phyloP scores from a whole-genome alignment of 257 asterid species.

The Solanum phureja region DNA sequence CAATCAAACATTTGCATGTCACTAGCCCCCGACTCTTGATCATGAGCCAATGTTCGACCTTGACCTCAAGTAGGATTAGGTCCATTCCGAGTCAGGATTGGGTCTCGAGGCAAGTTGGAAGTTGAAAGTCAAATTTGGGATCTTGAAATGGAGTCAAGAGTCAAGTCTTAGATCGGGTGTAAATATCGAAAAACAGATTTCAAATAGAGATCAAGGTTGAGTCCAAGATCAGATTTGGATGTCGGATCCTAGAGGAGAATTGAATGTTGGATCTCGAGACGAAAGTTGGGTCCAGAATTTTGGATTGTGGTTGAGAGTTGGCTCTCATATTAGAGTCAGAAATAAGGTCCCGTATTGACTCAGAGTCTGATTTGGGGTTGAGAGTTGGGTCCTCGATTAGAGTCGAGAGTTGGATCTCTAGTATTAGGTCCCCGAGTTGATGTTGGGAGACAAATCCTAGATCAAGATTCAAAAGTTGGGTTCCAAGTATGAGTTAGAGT shows the following conservation, averaged over 20 bases:
- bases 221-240: not conserved
- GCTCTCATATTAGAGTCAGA: not conserved
- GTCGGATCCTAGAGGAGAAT: too few relatives aligned
- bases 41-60: not conserved
- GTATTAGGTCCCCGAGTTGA: not conserved
- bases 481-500: not conserved
- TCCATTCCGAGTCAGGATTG: not conserved
- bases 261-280: not conserved
- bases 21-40: not conserved
- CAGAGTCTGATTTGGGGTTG: not conserved
- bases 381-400: not conserved
- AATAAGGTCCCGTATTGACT: not conserved
- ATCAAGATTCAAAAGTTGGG: not conserved
- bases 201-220: not conserved
- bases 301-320: fast-evolving
- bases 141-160: not conserved
- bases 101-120: not conserved
- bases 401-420: not conserved
- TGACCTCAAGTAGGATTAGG: not conserved
- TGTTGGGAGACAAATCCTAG: not conserved
- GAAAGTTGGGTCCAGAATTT: not conserved
- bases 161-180: not conserved
- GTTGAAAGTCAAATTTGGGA: not conserved
- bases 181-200: fast-evolving
- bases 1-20: not conserved